phyloP scores from a whole-genome alignment of 352 stramenopile genomes.

The Phytophthora hibernalis region DNA sequence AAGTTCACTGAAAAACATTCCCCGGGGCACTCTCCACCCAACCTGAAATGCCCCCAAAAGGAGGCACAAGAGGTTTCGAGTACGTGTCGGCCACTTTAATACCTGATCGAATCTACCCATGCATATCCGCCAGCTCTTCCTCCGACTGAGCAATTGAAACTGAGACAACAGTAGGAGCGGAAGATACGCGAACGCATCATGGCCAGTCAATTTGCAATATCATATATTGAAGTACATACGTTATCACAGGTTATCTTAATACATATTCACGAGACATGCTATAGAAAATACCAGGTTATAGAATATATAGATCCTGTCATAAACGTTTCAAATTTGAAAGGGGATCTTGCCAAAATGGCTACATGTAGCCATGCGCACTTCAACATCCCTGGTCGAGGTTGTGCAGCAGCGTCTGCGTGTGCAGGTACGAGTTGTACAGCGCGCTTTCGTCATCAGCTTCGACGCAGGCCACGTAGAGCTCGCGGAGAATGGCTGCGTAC shows the following conservation, averaged over 20 bases:
- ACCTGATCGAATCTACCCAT: not conserved
- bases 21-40: conserved; percentile 38
- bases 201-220: conserved; percentile 20
- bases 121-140: not conserved
- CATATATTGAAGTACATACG: not conserved
- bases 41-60: conserved; percentile 20
- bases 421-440: conserved; percentile 49
- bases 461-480: conserved; percentile 50
- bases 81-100: conserved; percentile 21
- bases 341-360: conserved; percentile 23
- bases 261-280: not conserved
- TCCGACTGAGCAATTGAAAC: conserved; percentile 11
- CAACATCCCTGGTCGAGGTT: conserved; percentile 16
- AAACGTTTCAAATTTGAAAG: conserved; percentile 21
- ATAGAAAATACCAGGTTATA: conserved; percentile 2
- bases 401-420: conserved; percentile 44
- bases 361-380: conserved; percentile 14
- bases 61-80: conserved; percentile 29
- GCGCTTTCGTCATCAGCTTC: conserved; percentile 45
- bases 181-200: not conserved
- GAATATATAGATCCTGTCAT: not conserved
- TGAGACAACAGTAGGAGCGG: not conserved
- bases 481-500: conserved; percentile 46
- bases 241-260: not conserved
- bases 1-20: conserved; percentile 7